A percentile compares a stretch with the other conserved stretches of the same genome.
Evolutionary conservation across 2,329 filamentous ascomycete species (phyloP).

Genomic region (Beauveria sp.): DNA sequence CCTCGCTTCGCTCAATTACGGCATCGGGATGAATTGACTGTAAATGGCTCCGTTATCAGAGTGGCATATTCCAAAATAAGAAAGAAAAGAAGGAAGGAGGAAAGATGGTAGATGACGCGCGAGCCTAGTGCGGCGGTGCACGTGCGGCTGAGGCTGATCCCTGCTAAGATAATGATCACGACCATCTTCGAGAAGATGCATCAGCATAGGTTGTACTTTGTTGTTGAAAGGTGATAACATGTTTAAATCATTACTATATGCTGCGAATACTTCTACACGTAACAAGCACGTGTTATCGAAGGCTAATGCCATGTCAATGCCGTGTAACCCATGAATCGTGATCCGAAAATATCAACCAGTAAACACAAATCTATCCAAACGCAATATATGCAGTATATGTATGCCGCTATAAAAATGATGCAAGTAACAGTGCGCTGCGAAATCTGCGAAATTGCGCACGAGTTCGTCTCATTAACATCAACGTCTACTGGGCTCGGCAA

Average conservation of each 20-base stretch:
- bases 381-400: background rate
- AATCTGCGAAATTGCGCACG: background rate
- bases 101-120: background rate
- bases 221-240: too few species aligned
- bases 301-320: too few species aligned
- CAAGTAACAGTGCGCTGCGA: background rate
- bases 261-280: too few species aligned
- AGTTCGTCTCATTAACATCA: background rate
- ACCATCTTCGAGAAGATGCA: too few species aligned
- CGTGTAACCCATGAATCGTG: too few species aligned
- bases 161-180: background rate
- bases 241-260: too few species aligned
- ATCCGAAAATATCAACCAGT: background rate
- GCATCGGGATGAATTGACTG: too few species aligned
- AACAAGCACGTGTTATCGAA: too few species aligned
- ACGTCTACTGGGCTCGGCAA: constrained; percentile 39
- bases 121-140: background rate
- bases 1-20: background rate
- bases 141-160: constrained; percentile 1
- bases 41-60: too few species aligned
- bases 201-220: too few species aligned
- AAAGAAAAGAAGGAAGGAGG: background rate
- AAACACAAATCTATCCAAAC: background rate
- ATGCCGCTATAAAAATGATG: background rate
- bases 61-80: too few species aligned